phyloP scores from a whole-genome alignment of 768 basidiomycete genomes.

The Xerocomus brunneocitrinus region DNA sequence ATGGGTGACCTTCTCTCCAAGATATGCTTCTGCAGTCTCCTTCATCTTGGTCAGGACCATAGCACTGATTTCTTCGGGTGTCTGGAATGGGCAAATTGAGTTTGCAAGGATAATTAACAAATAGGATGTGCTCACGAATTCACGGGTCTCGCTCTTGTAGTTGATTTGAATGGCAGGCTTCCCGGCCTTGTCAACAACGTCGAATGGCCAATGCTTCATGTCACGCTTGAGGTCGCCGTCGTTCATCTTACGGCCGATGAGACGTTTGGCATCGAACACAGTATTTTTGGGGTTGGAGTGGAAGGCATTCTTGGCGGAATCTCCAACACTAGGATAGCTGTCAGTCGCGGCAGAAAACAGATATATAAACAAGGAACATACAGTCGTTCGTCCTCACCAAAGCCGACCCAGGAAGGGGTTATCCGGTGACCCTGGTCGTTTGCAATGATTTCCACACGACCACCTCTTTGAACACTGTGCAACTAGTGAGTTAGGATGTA shows the following conservation, averaged over 20 bases:
- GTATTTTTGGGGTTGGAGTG: conserved; percentile 90
- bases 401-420: conserved; percentile 84
- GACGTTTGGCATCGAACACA: conserved; percentile 94
- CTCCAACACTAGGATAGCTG: conserved; percentile 57
- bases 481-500: background rate
- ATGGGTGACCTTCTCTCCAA: conserved; percentile 93
- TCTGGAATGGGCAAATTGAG: conserved; percentile 37
- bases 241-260: conserved; percentile 83
- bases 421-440: conserved; percentile 89
- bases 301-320: conserved; percentile 94
- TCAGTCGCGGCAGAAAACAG: background rate
- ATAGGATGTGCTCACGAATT: conserved; percentile 62
- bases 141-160: conserved; percentile 73
- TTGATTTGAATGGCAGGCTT: conserved; percentile 77
- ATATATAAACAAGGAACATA: conserved; percentile 4
- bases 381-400: conserved; percentile 77
- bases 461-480: conserved; percentile 72
- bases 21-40: conserved; percentile 98
- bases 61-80: conserved; percentile 91
- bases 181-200: conserved; percentile 68
- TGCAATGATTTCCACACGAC: conserved; percentile 85
- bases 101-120: background rate
- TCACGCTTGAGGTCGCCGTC: conserved; percentile 79
- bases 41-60: conserved; percentile 99
- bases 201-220: conserved; percentile 90